Evolutionary conservation across 1,284 basidiomycete genomes (phyloP), one percentile per base, ranked within the genome.

Genomic region (Abortiporus biennis): DNA sequence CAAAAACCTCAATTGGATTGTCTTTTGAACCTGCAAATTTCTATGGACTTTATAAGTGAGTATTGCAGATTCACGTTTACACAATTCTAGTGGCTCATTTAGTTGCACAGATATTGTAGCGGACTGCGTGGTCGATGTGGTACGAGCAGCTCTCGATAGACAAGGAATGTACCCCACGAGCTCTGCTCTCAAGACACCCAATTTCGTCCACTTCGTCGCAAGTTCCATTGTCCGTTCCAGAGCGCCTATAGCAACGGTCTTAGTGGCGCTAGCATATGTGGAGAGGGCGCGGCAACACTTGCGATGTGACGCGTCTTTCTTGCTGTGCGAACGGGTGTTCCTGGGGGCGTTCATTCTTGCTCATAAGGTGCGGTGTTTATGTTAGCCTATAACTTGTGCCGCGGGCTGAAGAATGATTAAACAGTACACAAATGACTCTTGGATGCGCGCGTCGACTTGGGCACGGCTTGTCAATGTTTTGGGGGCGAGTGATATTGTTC

Each of bases 261-360:
- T 86, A 36, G 75, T 74, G 22, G 62, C 80, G 8, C 75, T 86
- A 37, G 80, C 78, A 54, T 86, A 86, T 58, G 76, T 86, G 54
- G 68, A 80, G 61, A 65, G 83, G 44, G 82, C 83, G 2, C 79
- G 77, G 51, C 79, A 80, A 6, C 80, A 85, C 60, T 68, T 85
- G 33, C 78, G 82, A 54, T 85, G 86, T 47, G 80, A 80, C 9
- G 65, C 84, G 49, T 81, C 85, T 57, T 77, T 86, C 52, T 85
- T 82, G 83, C 83, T 82, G n/a, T 69, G 79, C 34, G 84, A 85
- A 57, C 74, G 82, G 42, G 82, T 85, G 22, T 85, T 85, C 60
- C 71, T 85, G 32, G 82, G 82, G 41, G 78, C 83, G 29, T 58
- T 86, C 50, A 84, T 85, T 57, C 66, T 75, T 35, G 81, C 82